phyloP scores from a whole-genome alignment of 345 rosid species.

The Brassica incana region DNA sequence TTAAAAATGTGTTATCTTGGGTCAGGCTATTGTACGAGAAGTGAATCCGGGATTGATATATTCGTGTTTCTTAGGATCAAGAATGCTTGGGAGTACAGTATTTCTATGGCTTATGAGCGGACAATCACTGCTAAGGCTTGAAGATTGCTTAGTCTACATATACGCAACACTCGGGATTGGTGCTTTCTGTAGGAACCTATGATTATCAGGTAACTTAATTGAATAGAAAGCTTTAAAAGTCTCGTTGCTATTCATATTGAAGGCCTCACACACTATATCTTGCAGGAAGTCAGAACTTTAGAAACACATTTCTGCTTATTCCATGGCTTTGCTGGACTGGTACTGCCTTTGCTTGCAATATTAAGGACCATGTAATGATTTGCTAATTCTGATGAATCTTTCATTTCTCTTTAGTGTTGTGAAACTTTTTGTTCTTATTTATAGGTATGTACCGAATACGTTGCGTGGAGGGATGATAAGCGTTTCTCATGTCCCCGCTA shows the following conservation, averaged over 20 bases:
- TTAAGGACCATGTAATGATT: slow-evolving; percentile 70
- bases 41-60: too few species aligned
- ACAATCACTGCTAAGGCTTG: slow-evolving; percentile 62
- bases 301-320: slow-evolving; percentile 72
- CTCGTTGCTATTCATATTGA: slow-evolving; percentile 3
- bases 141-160: slow-evolving; percentile 73
- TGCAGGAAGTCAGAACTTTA: slow-evolving; percentile 82
- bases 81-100: slow-evolving; percentile 89
- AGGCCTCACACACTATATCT: slow-evolving; percentile 12
- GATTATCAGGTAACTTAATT: slow-evolving; percentile 78
- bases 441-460: slow-evolving; percentile 86
- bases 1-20: too few species aligned
- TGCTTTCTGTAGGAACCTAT: slow-evolving; percentile 71
- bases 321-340: slow-evolving; percentile 69
- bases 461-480: slow-evolving; percentile 96
- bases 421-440: slow-evolving; percentile 18
- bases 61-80: slow-evolving; percentile 76
- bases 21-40: too few species aligned
- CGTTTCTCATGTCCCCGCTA: slow-evolving; percentile 81
- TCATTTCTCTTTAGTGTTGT: slow-evolving; percentile 9
- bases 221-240: not conserved
- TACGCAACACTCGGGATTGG: slow-evolving; percentile 59
- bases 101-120: slow-evolving; percentile 85
- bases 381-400: not conserved
- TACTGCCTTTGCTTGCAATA: slow-evolving; percentile 79